A percentile compares a stretch with the other conserved stretches of the same genome.
phyloP scores from a whole-genome alignment of 306 rosid species.

The Trifolium subterraneum region DNA sequence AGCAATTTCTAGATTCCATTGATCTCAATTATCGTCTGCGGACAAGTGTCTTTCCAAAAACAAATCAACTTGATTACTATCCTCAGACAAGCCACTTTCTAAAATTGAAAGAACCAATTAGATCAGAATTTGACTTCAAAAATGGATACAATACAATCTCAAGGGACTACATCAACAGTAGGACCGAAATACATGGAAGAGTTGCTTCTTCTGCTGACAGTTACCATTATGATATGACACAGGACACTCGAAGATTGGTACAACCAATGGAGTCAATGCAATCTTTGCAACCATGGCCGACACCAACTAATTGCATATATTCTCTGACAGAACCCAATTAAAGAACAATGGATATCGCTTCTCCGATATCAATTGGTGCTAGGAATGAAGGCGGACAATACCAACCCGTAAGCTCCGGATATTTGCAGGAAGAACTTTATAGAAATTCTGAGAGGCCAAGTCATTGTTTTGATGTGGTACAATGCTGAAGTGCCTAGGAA shows the following conservation, averaged over 20 bases:
- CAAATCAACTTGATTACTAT: not conserved
- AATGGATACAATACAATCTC: constrained; percentile 13
- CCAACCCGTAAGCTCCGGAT: constrained; percentile 15
- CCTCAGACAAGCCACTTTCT: not conserved
- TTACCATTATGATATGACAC: not conserved
- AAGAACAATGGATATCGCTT: constrained; percentile 20
- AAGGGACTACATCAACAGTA: constrained; percentile 6
- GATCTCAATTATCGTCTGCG: not conserved
- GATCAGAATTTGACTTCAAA: constrained; percentile 5
- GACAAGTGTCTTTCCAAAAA: not conserved
- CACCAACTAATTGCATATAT: not conserved
- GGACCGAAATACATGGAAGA: constrained; percentile 24
- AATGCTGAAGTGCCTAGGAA: constrained; percentile 23
- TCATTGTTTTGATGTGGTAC: constrained; percentile 6
- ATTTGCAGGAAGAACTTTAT: constrained; percentile 23
- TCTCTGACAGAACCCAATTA: constrained; percentile 4
- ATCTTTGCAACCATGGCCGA: constrained; percentile 13
- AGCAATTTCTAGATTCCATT: too few relatives aligned
- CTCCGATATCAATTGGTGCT: constrained; percentile 8
- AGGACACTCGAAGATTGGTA: constrained; percentile 2
- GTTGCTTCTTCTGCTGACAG: constrained; percentile 1
- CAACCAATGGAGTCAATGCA: constrained; percentile 31
- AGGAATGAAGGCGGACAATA: constrained; percentile 28
- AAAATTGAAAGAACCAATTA: not conserved
- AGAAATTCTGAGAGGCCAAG: not conserved